Conservation (phyloP, 495 filamentous ascomycete species). For the Aspergillus cavernicola region DNA sequence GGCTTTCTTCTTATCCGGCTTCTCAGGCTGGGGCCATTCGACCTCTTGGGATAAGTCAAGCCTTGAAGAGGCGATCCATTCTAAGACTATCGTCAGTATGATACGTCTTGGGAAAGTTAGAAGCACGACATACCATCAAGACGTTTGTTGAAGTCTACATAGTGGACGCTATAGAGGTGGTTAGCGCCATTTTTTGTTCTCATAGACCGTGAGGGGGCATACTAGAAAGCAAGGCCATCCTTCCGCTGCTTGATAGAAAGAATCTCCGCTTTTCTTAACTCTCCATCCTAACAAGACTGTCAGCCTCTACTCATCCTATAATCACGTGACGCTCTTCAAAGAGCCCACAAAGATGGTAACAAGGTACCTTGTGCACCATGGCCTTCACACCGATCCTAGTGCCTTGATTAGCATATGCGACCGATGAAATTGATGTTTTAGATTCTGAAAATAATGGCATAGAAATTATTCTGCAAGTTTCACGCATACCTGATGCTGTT, state of each 20-base stretch:
- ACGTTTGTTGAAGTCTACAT: slow-evolving; percentile 99
- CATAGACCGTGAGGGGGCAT: slow-evolving; percentile 15
- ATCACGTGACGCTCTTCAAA: slow-evolving; percentile 39
- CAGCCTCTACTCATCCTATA: slow-evolving; percentile 6
- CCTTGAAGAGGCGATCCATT: slow-evolving; percentile 80
- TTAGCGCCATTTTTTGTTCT: slow-evolving; percentile 18
- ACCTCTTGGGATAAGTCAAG: slow-evolving; percentile 79
- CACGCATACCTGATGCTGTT: slow-evolving; percentile 70
- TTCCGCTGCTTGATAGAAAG: slow-evolving; percentile 81
- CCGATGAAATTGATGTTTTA: slow-evolving; percentile 43
- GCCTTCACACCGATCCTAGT: slow-evolving; percentile 70
- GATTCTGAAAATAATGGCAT: no score
- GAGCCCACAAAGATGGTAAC: slow-evolving; percentile 12
- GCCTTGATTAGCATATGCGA: slow-evolving; percentile 40
- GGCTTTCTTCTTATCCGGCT: slow-evolving; percentile 63
- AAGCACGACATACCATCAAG: slow-evolving; percentile 58
- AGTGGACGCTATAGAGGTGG: slow-evolving; percentile 66
- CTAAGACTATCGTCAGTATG: slow-evolving; percentile 37
- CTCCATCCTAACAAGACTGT: slow-evolving; percentile 63
- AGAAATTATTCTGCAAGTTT: no score
- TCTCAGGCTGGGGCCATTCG: slow-evolving; percentile 73
- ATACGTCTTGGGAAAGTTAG: no score
- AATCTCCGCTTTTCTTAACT: slow-evolving; percentile 88
- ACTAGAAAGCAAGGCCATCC: slow-evolving; percentile 80
- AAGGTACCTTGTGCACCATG: slow-evolving; percentile 63